Evolutionary conservation across 768 basidiomycete genomes (phyloP).

Genomic region (Phanerodontia chrysosporium): DNA sequence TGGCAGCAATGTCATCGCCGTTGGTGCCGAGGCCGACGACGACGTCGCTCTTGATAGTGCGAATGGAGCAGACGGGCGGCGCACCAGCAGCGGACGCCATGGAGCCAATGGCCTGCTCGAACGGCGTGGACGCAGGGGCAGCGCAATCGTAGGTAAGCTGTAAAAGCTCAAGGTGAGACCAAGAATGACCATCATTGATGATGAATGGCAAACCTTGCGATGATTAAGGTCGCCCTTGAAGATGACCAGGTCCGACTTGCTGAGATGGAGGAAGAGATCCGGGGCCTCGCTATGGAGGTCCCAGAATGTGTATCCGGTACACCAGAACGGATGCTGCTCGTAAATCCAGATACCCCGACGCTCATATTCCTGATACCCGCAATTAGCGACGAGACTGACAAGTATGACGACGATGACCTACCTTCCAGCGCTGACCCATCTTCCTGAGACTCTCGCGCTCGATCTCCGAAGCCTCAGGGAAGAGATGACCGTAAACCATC

Average conservation of each 20-base stretch:
- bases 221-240: constrained; percentile 97
- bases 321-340: constrained; percentile 93
- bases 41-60: constrained; percentile 94
- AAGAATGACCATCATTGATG: neutral
- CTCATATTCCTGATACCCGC: constrained; percentile 71
- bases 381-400: too few species aligned
- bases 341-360: constrained; percentile 91
- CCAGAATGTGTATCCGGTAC: constrained; percentile 95
- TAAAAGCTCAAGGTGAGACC: neutral
- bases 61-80: constrained; percentile 78
- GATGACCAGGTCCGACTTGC: constrained; percentile 82
- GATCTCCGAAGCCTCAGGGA: constrained; percentile 74
- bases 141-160: constrained; percentile 78
- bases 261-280: constrained; percentile 88
- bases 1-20: constrained; percentile 68
- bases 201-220: constrained; percentile 46
- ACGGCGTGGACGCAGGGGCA: constrained; percentile 81
- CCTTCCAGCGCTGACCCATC: constrained; percentile 89
- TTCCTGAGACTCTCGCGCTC: constrained; percentile 78
- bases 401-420: constrained; percentile 27
- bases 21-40: constrained; percentile 78
- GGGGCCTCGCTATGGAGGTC: constrained; percentile 80
- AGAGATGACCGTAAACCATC: constrained; percentile 89
- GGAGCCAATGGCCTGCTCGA: constrained; percentile 87
- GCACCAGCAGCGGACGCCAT: constrained; percentile 88